phyloP scores from a whole-genome alignment of 192 early-diverging fungal species.

The Backusella psychrophila region DNA sequence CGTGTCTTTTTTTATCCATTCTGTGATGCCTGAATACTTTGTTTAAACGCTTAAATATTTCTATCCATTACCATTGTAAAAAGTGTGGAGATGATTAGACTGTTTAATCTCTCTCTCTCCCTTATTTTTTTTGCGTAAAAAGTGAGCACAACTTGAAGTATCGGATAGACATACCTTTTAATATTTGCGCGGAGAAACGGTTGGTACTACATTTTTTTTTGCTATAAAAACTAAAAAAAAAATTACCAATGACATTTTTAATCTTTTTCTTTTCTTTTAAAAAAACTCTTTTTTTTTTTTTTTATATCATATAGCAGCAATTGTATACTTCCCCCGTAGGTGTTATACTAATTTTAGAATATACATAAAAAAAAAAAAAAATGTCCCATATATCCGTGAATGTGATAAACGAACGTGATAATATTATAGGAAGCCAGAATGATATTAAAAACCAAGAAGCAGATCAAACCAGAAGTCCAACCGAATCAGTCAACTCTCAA shows the following conservation, averaged over 20 bases:
- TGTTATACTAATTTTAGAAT: not conserved
- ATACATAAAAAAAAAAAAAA: not conserved
- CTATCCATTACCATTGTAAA: no score
- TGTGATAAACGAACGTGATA: constrained; percentile 8
- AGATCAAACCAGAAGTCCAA: not conserved
- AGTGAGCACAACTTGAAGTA: not conserved
- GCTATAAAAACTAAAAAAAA: no score
- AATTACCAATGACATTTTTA: not conserved
- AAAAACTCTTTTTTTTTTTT: no score
- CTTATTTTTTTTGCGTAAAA: not conserved
- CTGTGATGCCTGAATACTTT: no score
- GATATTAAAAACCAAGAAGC: not conserved
- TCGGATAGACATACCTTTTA: not conserved
- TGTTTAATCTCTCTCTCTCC: no score
- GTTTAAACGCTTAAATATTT: no score
- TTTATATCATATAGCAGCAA: not conserved
- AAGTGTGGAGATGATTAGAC: no score
- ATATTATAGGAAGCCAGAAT: constrained; percentile 1
- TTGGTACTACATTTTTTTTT: not conserved
- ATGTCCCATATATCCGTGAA: constrained; percentile 1
- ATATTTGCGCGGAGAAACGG: not conserved
- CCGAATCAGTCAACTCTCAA: not conserved
- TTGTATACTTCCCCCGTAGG: not conserved
- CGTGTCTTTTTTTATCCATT: no score
- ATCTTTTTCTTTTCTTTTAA: no score